Base-by-base conservation (phyloP, 441 rosid genomes). In the Iberis amara region DNA sequence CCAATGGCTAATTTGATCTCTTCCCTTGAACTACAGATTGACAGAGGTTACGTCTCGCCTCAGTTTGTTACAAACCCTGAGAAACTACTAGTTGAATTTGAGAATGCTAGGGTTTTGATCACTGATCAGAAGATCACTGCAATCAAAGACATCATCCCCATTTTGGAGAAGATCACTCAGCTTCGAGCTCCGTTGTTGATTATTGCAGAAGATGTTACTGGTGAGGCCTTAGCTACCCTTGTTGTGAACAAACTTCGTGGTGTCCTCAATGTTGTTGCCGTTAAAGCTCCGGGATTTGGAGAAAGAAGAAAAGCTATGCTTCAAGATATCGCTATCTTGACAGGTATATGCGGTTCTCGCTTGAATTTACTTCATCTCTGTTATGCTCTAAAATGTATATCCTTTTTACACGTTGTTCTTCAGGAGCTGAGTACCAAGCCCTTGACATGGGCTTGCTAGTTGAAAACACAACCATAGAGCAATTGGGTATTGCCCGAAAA, bases 21-120 rank as follows among this genome's bases (percentile, higher is more conserved):
- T 43, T 21, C 0, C 14, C 6, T 46, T 59, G 33, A 42, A 44
- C 52, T 70, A 65, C 80, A 91, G 97, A 82, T 92, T 56, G 99
- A 92, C 69, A 79, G 97, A 60, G 99, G 99, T 30, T 92, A 92
- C 66, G 59, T 86, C 62, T 88, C 99, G 7, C 98, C 99, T n/a
- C 96, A 92, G 61, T 92, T 92, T 21, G 96, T 92, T 26, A 92
- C 96, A 46, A 80, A 84, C 74, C 83, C 73, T 2, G 99, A 92
- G 86, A 92, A 92, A 47, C 68, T 84, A 40, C 72, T 76, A 41
- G 87, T 81, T 65, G 99, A 89, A 67, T 92, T 89, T 56, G 99
- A 88, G 82, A 89, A 92, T 64, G 97, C 96, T 4, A 71, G 92
- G 47, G 96, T 92, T 15, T 48, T 92, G 66, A 55, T 92, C 41